Base-by-base conservation (phyloP, 352 stramenopile species). In the Pythium biforme region DNA sequence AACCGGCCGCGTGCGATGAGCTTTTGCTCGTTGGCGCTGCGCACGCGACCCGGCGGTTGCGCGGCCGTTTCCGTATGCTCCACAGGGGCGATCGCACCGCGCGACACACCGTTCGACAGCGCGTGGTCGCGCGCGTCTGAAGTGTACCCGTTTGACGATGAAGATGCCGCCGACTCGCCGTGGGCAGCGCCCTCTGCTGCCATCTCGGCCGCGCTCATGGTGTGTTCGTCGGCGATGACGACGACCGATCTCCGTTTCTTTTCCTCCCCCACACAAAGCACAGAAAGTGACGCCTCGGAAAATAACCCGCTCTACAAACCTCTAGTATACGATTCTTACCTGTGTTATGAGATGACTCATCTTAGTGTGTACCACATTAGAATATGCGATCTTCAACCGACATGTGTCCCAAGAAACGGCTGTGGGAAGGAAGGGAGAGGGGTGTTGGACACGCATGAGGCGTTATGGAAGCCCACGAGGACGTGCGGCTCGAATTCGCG, bases 401-500 rank as follows among this genome's bases (percentile, higher is more conserved):
- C 39, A 46, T 45, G 41, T 39, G 20, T 41, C 19, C 6, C 10
- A 41, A 8, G n/a, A 41, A 53, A 56, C 27, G 33, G 40, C 29
- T 19, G n/a, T n/a, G n/a, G n/a, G n/a, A n/a, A n/a, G n/a, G 14
- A 4, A 22, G 4, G 27, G 27, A 22, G 4, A 22, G 3, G 6
- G 14, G 39, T 4, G 48, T 10, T 45, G 51, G 47, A 52, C 34
- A 52, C 37, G 26, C 41, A 54, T 39, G 6, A 58, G n/a, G n/a
- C 31, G 7, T 37, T 12, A 37, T 8, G 4, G 31, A 47, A 27
- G 40, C 7, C 8, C 40, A 23, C 19, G 53, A 82, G 54, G 59
- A 63, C 1, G 75, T 91, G 27, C 73, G 73, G 0, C 55, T 91
- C 26, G 79, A 91, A 52, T 77, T 87, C 65, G 61, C 72, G 7